A percentile compares a stretch with the other conserved stretches of the same genome.
These are phyloP conservation scores for Pseudocercospora vitis DNA, from an alignment of 2,329 filamentous ascomycete species.

Conservation along the genomic window DNA sequence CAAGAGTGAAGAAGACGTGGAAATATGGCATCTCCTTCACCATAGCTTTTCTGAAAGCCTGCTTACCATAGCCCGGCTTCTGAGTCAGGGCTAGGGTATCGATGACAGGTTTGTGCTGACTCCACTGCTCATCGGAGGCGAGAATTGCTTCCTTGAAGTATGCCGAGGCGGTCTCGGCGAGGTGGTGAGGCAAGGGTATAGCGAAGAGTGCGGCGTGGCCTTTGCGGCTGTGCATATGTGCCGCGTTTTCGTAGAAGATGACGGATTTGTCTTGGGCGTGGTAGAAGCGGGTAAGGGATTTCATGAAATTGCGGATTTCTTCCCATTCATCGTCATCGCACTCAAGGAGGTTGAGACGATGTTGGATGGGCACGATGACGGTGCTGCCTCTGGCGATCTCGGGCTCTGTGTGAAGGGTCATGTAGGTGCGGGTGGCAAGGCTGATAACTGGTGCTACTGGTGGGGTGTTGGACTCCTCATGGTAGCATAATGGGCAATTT, in stretches of 20 bases:
- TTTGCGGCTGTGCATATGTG: slow-evolving; percentile 67
- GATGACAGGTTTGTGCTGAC: slow-evolving; percentile 91
- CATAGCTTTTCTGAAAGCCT: slow-evolving; percentile 77
- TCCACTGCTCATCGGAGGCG: slow-evolving; percentile 85
- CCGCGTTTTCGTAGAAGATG: slow-evolving; percentile 97
- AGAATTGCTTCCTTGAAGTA: slow-evolving; percentile 96
- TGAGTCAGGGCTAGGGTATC: slow-evolving; percentile 67
- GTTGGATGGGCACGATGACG: slow-evolving; percentile 84
- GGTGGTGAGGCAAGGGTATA: slow-evolving; percentile 82
- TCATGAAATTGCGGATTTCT: slow-evolving; percentile 99
- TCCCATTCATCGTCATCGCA: slow-evolving; percentile 99
- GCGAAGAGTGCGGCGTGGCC: slow-evolving; percentile 82
- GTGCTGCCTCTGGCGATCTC: slow-evolving; percentile 81
- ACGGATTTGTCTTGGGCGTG: slow-evolving; percentile 86
- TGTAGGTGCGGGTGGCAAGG: slow-evolving; percentile 78
- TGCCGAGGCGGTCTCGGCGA: slow-evolving; percentile 88
- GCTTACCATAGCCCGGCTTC: slow-evolving; percentile 69
- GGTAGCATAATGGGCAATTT: slow-evolving; percentile 84
- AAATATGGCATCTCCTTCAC: slow-evolving; percentile 99
- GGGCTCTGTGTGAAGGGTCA: slow-evolving; percentile 86
- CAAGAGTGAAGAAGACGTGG: slow-evolving; percentile 90
- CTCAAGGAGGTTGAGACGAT: slow-evolving; percentile 87
- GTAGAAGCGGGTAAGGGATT: slow-evolving; percentile 89
- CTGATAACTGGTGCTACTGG: slow-evolving; percentile 84
- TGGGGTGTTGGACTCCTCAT: slow-evolving; percentile 71